Conservation (phyloP, 768 basidiomycete genomes). For the Suillus lakei region DNA sequence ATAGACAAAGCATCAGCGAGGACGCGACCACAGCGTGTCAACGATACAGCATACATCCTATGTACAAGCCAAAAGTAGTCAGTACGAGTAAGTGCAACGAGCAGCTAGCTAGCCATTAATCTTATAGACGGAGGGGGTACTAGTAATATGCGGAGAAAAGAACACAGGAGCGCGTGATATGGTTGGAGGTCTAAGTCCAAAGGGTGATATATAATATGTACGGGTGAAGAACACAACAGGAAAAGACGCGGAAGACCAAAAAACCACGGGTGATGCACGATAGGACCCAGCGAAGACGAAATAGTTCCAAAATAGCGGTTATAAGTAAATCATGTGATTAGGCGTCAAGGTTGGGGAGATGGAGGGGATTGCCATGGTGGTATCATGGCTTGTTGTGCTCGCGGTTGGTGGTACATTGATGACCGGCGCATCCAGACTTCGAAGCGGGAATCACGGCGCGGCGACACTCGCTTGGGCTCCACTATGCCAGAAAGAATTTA, state of each 20-base stretch:
- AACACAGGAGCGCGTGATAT: conserved; percentile 10
- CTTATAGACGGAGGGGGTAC: conserved; percentile 22
- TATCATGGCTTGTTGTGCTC: neutral
- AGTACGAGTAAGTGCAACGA: conserved; percentile 14
- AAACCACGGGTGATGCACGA: neutral
- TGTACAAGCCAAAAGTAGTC: conserved; percentile 11
- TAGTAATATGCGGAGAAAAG: conserved; percentile 16
- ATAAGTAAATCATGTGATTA: conserved; percentile 29
- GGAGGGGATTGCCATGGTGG: neutral
- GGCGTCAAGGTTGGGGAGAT: neutral
- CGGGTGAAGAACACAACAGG: conserved; percentile 4
- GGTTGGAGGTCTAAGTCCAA: conserved; percentile 23
- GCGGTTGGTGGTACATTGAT: neutral
- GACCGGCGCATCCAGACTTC: neutral
- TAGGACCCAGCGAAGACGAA: conserved; percentile 21
- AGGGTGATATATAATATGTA: conserved; percentile 30
- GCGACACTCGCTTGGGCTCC: conserved; percentile 25
- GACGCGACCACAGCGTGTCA: conserved; percentile 13
- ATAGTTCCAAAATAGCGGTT: conserved; percentile 33
- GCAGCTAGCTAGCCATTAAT: conserved; percentile 30
- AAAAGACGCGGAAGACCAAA: neutral
- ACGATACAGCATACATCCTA: conserved; percentile 6
- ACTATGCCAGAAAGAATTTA: conserved; percentile 64
- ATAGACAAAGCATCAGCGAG: conserved; percentile 10
- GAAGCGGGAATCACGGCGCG: conserved; percentile 20